These are phyloP conservation scores for Dactylellina sp. DNA, from an alignment of 2,329 filamentous ascomycete species.

Conservation along the genomic window DNA sequence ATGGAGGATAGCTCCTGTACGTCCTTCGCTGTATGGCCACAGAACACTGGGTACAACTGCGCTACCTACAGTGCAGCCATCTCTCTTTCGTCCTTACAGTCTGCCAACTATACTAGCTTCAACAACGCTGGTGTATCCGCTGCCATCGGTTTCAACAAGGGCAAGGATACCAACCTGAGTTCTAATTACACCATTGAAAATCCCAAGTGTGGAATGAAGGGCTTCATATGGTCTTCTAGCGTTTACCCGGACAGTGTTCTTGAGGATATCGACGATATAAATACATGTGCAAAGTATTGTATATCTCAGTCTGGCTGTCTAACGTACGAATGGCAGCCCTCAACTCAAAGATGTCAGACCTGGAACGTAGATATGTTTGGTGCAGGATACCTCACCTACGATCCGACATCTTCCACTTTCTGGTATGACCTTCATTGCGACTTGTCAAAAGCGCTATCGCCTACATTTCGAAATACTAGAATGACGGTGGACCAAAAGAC, in stretches of 20 bases:
- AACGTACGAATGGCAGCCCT: slow-evolving; percentile 40
- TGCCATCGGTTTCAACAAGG: slow-evolving; percentile 39
- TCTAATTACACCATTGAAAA: slow-evolving; percentile 37
- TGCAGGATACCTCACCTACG: slow-evolving; percentile 16
- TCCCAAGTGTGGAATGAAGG: slow-evolving; percentile 31
- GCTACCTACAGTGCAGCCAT: slow-evolving; percentile 10
- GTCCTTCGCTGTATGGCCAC: slow-evolving; percentile 28
- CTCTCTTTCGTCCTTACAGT: slow-evolving; percentile 8
- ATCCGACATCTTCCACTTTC: slow-evolving; percentile 23
- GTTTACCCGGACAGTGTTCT: neutral
- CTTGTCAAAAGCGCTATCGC: slow-evolving; percentile 19
- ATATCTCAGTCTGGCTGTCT: slow-evolving; percentile 32
- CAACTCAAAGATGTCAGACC: slow-evolving; percentile 23
- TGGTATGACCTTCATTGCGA: slow-evolving; percentile 35
- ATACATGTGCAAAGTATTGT: slow-evolving; percentile 28
- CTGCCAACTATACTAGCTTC: slow-evolving; percentile 18
- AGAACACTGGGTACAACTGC: slow-evolving; percentile 22
- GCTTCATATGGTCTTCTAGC: slow-evolving; percentile 19
- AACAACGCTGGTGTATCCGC: slow-evolving; percentile 7
- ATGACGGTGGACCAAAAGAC: slow-evolving; percentile 25
- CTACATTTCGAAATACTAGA: slow-evolving; percentile 34
- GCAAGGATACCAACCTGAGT: slow-evolving; percentile 17
- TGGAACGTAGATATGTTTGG: slow-evolving; percentile 34
- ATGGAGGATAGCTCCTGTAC: slow-evolving; percentile 11
- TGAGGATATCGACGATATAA: slow-evolving; percentile 25